A percentile compares a stretch with the other conserved stretches of the same genome.
phyloP scores from a whole-genome alignment of 257 asterid species.

The Solanum megistacrolobum region DNA sequence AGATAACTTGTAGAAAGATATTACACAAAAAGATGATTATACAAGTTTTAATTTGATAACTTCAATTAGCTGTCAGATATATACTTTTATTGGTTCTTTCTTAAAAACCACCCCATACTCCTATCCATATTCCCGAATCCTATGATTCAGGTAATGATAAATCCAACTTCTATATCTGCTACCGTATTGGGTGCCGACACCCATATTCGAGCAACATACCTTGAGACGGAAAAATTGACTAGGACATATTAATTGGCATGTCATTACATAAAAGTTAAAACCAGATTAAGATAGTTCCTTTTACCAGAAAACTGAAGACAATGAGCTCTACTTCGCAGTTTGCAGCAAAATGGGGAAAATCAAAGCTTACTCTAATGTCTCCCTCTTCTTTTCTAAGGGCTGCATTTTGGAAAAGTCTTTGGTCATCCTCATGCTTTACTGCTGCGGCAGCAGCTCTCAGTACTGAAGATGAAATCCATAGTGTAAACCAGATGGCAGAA shows the following conservation, averaged over 20 bases:
- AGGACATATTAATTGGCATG: neutral
- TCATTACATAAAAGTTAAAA: neutral
- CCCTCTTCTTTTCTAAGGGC: constrained; percentile 41
- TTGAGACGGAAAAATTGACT: neutral
- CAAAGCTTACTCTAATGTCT: too few relatives aligned
- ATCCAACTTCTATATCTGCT: neutral
- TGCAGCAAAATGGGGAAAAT: neutral
- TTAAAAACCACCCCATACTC: neutral
- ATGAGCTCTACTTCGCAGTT: neutral
- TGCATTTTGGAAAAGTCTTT: constrained; percentile 79
- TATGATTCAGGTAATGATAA: neutral
- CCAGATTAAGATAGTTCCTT: neutral
- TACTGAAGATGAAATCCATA: constrained; percentile 36
- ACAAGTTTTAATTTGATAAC: neutral
- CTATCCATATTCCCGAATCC: neutral
- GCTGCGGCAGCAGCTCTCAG: constrained; percentile 93
- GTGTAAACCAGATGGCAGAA: constrained; percentile 1
- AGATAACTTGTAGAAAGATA: neutral
- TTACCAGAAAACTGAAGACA: neutral
- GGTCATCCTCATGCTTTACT: constrained; percentile 90
- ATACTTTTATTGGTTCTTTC: neutral
- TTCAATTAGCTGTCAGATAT: neutral
- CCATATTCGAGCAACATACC: neutral
- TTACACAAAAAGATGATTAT: neutral
- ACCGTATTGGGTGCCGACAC: neutral